These are phyloP conservation scores for Fusarium luffae DNA, from an alignment of 2,329 filamentous ascomycete species.

Conservation along the genomic window DNA sequence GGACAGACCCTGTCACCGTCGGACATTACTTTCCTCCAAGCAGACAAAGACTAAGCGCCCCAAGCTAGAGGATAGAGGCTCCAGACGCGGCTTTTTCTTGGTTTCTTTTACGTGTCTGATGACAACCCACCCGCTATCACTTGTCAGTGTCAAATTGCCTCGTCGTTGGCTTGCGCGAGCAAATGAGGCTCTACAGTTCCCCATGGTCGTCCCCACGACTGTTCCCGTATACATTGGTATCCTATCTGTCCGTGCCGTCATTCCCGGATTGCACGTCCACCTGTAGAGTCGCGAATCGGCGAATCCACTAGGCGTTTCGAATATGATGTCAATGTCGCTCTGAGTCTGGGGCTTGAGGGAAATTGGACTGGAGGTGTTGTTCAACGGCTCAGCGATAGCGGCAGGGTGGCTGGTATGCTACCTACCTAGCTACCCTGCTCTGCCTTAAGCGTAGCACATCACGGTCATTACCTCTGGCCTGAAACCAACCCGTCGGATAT, in stretches of 20 bases:
- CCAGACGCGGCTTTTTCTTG: conserved; percentile 40
- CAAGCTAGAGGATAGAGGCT: conserved; percentile 31
- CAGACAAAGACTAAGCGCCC: conserved; percentile 25
- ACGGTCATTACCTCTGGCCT: conserved; percentile 27
- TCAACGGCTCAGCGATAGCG: conserved; percentile 17
- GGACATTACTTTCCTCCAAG: conserved; percentile 42
- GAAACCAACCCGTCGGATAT: conserved; percentile 43
- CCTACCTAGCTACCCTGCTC: background rate
- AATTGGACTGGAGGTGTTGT: conserved; percentile 22
- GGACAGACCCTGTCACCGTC: conserved; percentile 41
- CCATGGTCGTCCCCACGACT: conserved; percentile 17
- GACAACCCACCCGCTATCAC: conserved; percentile 44
- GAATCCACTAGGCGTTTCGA: conserved; percentile 5
- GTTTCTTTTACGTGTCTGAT: conserved; percentile 46
- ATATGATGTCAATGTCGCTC: conserved; percentile 43
- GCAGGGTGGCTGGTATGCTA: conserved; percentile 24
- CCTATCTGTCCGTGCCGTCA: conserved; percentile 46
- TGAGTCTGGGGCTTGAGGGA: conserved; percentile 23
- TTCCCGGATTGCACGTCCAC: conserved; percentile 34
- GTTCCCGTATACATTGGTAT: conserved; percentile 18
- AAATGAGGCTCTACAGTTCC: conserved; percentile 43
- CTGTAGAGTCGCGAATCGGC: conserved; percentile 27
- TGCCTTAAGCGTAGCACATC: background rate
- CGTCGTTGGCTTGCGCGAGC: conserved; percentile 29
- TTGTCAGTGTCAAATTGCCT: conserved; percentile 31